Evolutionary conservation across 140 eudicot species (phyloP).

Genomic region (Eryngium alpinum): DNA sequence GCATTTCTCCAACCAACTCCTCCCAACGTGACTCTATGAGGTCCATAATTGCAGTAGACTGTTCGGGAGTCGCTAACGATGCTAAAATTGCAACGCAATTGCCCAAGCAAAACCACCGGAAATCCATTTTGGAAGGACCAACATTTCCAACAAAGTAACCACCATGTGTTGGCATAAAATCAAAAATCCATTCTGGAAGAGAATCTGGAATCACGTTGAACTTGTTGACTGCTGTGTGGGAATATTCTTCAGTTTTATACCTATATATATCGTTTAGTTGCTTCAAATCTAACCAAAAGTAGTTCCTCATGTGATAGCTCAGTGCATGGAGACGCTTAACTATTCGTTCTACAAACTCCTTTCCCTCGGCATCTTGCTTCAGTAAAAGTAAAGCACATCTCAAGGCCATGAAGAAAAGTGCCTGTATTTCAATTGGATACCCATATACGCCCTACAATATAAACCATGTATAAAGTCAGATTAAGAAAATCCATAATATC

Average conservation of each 20-base stretch:
- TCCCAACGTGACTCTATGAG: slow-evolving; percentile 90
- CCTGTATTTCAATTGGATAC: slow-evolving; percentile 92
- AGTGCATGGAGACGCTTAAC: slow-evolving; percentile 79
- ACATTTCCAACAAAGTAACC: slow-evolving; percentile 93
- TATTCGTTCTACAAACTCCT: slow-evolving; percentile 62
- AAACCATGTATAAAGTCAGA: slow-evolving; percentile 1
- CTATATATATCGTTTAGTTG: slow-evolving; percentile 73
- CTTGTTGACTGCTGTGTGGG: slow-evolving; percentile 84
- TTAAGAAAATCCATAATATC: background rate
- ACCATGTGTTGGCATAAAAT: slow-evolving; percentile 82
- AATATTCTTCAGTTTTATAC: slow-evolving; percentile 78
- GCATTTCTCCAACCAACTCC: slow-evolving; percentile 94
- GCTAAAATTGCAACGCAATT: slow-evolving; percentile 85
- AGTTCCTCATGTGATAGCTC: slow-evolving; percentile 79
- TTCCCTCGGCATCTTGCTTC: slow-evolving; percentile 74
- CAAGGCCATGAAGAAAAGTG: slow-evolving; percentile 90
- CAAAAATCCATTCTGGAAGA: slow-evolving; percentile 90
- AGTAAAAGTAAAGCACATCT: slow-evolving; percentile 72
- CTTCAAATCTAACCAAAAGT: slow-evolving; percentile 77
- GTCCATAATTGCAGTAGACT: slow-evolving; percentile 80
- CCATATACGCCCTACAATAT: slow-evolving; percentile 76
- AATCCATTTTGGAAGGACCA: slow-evolving; percentile 86
- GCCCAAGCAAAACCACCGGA: slow-evolving; percentile 93
- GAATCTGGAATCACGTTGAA: slow-evolving; percentile 90
- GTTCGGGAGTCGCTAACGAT: slow-evolving; percentile 80